phyloP scores from a whole-genome alignment of 805 yeast genomes.

The Candida dendrica region DNA sequence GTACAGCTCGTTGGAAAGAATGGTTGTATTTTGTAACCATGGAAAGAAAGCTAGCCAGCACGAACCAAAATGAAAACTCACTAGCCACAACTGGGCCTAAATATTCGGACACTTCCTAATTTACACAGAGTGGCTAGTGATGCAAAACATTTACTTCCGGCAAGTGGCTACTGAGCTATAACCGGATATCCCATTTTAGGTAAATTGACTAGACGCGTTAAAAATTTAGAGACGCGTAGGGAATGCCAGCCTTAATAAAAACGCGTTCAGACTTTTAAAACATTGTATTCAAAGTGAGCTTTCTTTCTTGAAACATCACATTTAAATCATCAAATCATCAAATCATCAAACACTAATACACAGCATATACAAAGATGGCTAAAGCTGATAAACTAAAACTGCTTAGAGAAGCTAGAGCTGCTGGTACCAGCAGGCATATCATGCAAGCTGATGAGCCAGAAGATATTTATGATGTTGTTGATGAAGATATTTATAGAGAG shows the following conservation, averaged over 20 bases:
- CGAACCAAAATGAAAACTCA: not conserved
- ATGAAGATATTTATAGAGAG: conserved; percentile 68
- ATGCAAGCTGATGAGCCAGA: conserved; percentile 42
- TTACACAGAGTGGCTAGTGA: too few species aligned
- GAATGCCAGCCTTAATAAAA: too few species aligned
- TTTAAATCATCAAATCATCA: too few species aligned
- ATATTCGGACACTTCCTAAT: not conserved
- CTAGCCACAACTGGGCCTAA: too few species aligned
- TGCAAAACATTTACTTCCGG: not conserved
- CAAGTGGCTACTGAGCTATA: not conserved
- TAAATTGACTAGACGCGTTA: not conserved
- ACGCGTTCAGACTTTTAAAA: not conserved
- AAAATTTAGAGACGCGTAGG: not conserved
- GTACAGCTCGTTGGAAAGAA: too few species aligned
- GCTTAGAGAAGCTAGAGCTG: conserved; percentile 56
- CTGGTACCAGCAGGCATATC: conserved; percentile 33
- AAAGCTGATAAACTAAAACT: conserved; percentile 46
- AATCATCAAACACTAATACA: too few species aligned
- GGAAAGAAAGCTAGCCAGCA: too few species aligned
- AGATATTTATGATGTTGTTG: conserved; percentile 80
- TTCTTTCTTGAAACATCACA: too few species aligned
- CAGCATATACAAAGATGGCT: conserved; percentile 21
- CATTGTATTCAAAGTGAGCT: too few species aligned
- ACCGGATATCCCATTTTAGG: not conserved
- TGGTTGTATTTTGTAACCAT: too few species aligned